Conservation (phyloP, 1,284 basidiomycete genomes). For the Ceratobasidium sp. region DNA sequence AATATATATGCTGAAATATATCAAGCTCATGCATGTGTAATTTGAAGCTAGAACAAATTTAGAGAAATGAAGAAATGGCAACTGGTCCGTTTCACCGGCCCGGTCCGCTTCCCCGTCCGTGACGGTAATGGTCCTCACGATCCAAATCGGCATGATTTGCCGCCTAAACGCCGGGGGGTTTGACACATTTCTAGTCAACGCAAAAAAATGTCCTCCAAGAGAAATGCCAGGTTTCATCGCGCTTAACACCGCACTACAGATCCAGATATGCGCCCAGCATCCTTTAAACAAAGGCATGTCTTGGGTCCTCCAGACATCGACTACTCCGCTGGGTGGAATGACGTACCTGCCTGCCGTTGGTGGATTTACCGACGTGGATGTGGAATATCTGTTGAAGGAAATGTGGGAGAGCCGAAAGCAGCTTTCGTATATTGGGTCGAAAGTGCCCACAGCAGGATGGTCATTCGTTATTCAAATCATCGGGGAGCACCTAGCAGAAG, state of each 20-base stretch:
- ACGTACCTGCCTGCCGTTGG: not conserved
- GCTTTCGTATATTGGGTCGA: slow-evolving; percentile 7
- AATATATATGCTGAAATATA: too few relatives aligned
- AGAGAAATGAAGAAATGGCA: not conserved
- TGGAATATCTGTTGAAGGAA: not conserved
- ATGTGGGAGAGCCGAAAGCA: slow-evolving; percentile 12
- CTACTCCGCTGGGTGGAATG: not conserved
- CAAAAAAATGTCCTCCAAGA: not conserved
- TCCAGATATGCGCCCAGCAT: not conserved
- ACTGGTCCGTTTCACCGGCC: not conserved
- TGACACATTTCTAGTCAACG: not conserved
- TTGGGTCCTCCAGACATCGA: not conserved
- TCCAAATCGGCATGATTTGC: not conserved
- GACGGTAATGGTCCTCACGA: not conserved
- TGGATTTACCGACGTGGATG: not conserved
- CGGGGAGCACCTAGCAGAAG: not conserved
- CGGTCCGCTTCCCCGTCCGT: not conserved
- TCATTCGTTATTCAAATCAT: not conserved
- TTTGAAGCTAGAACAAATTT: not conserved
- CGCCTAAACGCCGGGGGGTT: not conserved
- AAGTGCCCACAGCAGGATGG: not conserved
- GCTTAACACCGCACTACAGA: not conserved
- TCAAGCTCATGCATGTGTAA: not conserved
- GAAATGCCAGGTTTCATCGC: not conserved
- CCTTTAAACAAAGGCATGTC: not conserved